phyloP scores from a whole-genome alignment of 805 yeast species.

The Candida namnaoensis region DNA sequence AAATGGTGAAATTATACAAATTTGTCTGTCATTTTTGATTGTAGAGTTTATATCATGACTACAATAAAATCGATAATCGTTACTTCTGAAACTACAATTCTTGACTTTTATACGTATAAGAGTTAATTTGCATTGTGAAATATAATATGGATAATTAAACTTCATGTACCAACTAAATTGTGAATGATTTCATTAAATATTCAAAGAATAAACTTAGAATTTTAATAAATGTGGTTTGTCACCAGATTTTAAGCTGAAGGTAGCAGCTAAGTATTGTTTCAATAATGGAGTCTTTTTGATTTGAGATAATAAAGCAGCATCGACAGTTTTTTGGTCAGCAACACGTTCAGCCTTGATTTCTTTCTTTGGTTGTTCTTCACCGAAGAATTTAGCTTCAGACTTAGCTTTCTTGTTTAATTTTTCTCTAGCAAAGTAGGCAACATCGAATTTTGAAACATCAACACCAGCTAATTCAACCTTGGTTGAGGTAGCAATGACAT shows the following conservation, averaged over 20 bases:
- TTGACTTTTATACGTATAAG: too few relatives aligned
- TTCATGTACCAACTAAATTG: background rate
- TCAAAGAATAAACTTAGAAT: constrained; percentile 47
- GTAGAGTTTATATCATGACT: too few relatives aligned
- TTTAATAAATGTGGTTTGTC: constrained; percentile 98
- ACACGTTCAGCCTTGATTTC: constrained; percentile 89
- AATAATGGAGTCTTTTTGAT: constrained; percentile 96
- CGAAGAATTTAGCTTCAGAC: constrained; percentile 91
- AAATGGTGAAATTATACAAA: too few relatives aligned
- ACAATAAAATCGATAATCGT: too few relatives aligned
- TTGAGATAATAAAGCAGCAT: constrained; percentile 84
- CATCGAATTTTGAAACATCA: constrained; percentile 86
- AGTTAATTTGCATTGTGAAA: background rate
- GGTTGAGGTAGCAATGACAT: constrained; percentile 98
- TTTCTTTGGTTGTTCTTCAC: constrained; percentile 66
- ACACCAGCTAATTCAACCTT: constrained; percentile 70
- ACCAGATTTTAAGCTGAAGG: constrained; percentile 96
- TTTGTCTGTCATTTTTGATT: too few relatives aligned
- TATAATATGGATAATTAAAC: too few relatives aligned
- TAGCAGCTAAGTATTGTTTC: constrained; percentile 91
- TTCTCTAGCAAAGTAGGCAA: constrained; percentile 95
- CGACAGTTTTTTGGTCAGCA: constrained; percentile 95
- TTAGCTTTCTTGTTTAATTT: constrained; percentile 74
- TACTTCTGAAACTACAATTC: too few relatives aligned
- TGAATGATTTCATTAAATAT: background rate